phyloP scores from a whole-genome alignment of 495 filamentous ascomycete genomes.

The Daldinia decipiens region DNA sequence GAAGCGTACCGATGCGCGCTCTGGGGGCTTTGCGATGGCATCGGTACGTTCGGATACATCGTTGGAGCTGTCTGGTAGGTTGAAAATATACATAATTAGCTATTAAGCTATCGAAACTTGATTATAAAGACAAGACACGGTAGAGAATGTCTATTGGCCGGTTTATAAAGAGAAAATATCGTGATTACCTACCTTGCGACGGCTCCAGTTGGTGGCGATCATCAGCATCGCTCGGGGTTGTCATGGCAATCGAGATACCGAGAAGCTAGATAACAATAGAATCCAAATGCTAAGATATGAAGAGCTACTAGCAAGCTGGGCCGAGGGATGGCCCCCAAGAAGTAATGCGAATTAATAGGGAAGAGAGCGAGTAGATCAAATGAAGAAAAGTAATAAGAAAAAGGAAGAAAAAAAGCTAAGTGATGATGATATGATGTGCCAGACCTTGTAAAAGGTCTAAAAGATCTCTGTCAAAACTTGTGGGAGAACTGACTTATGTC shows the following conservation, averaged over 20 bases:
- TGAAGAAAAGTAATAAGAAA: conserved; percentile 28
- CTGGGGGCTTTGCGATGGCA: conserved; percentile 40
- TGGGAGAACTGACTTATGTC: conserved; percentile 43
- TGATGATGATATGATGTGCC: conserved; percentile 43
- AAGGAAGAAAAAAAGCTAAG: conserved; percentile 41
- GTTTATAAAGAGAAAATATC: conserved; percentile 22
- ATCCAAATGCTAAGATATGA: conserved; percentile 6
- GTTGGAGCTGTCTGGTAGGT: conserved; percentile 41
- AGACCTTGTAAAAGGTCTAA: conserved; percentile 40
- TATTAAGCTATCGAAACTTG: conserved; percentile 16
- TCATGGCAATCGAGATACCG: conserved; percentile 39
- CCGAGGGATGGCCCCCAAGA: conserved; percentile 41
- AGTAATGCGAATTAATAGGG: conserved; percentile 15
- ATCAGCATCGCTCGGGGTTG: conserved; percentile 40
- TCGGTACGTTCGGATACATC: conserved; percentile 38
- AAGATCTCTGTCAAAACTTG: conserved; percentile 39
- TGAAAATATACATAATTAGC: conserved; percentile 34
- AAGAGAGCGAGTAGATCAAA: conserved; percentile 17
- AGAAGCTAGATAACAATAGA: conserved; percentile 15
- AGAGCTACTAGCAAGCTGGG: conserved; percentile 29
- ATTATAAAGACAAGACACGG: not conserved
- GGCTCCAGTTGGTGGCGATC: conserved; percentile 27
- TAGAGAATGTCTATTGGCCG: not conserved
- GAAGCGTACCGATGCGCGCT: conserved; percentile 74
- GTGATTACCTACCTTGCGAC: conserved; percentile 42